Evolutionary conservation across 768 basidiomycete species (phyloP).

Genomic region (Amanita jacksonii): DNA sequence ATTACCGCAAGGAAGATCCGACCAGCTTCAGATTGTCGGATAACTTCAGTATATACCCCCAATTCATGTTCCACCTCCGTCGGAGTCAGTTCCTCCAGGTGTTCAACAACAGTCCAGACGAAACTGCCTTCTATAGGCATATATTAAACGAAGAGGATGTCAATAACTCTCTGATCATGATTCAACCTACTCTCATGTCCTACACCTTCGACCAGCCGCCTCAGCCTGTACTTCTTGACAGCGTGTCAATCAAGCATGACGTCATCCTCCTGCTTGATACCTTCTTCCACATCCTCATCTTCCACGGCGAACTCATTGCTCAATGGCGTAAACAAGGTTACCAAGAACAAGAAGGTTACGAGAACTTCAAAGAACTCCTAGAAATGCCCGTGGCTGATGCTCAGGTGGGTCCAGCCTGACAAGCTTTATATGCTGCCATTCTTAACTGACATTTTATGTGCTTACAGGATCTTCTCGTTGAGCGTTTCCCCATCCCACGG

Average conservation of each 20-base stretch:
- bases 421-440: background rate
- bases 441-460: background rate
- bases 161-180: conserved; percentile 99
- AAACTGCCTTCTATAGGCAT: conserved; percentile 98
- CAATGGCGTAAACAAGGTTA: conserved; percentile 98
- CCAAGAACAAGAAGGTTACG: conserved; percentile 97
- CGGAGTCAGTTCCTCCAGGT: conserved; percentile 98
- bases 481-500: conserved; percentile 94
- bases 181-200: conserved; percentile 98
- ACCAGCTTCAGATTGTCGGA: conserved; percentile 86
- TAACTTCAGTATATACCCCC: conserved; percentile 98
- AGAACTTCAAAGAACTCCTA: conserved; percentile 94
- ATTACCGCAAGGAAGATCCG: conserved; percentile 97
- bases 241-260: conserved; percentile 94
- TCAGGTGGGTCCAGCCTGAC: conserved; percentile 47
- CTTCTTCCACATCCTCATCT: conserved; percentile 99
- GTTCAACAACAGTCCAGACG: conserved; percentile 99
- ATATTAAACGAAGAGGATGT: conserved; percentile 95
- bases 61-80: conserved; percentile 99
- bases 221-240: conserved; percentile 93
- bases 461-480: conserved; percentile 78
- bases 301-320: conserved; percentile 95
- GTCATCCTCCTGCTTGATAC: conserved; percentile 95
- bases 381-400: conserved; percentile 84
- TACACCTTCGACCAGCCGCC: conserved; percentile 89